Evolutionary conservation across 2,329 filamentous ascomycete species (phyloP), one percentile per base, ranked within the genome.

Genomic region (Colletotrichum lentis): DNA sequence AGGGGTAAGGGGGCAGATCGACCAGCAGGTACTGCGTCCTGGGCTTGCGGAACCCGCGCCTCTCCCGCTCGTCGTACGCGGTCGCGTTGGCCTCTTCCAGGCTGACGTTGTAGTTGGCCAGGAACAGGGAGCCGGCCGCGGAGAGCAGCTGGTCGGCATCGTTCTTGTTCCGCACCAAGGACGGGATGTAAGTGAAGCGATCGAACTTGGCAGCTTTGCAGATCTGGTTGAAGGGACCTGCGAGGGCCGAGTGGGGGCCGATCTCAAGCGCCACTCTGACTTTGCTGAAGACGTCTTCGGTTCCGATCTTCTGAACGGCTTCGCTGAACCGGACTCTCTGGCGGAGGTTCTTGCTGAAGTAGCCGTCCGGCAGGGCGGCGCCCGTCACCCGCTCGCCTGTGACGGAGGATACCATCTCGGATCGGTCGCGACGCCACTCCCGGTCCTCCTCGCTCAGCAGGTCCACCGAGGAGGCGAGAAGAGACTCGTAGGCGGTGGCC

Each of bases 221-320:
- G n/a, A n/a, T n/a, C n/a, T n/a, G n/a, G n/a, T n/a, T n/a, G n/a
- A n/a, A n/a, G n/a, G n/a, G n/a, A n/a, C n/a, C n/a, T n/a, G n/a
- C n/a, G n/a, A n/a, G n/a, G n/a, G n/a, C n/a, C n/a, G n/a, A n/a
- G n/a, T n/a, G n/a, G n/a, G n/a, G n/a, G n/a, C n/a, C n/a, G n/a
- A n/a, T n/a, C n/a, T n/a, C n/a, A n/a, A n/a, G n/a, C n/a, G 83
- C 74, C 75, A 81, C 77, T 62, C 55, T 79, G 31, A 80, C 52
- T 22, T 49, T 50, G 18, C 44, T 20, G 18, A 44, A 44, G 43
- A 44, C 18, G 44, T 44, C 35, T 39, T 74, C 71, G 72, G 62
- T 65, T 55, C 24, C 18, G 5, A 80, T 80, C 68, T 72, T 76
- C 64, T 78, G 76, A 18, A 81, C 71, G 0, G 80, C 79, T 54